These are phyloP conservation scores for Fusarium ramigenum DNA, from an alignment of 2,329 filamentous ascomycete species.

Conservation along the genomic window DNA sequence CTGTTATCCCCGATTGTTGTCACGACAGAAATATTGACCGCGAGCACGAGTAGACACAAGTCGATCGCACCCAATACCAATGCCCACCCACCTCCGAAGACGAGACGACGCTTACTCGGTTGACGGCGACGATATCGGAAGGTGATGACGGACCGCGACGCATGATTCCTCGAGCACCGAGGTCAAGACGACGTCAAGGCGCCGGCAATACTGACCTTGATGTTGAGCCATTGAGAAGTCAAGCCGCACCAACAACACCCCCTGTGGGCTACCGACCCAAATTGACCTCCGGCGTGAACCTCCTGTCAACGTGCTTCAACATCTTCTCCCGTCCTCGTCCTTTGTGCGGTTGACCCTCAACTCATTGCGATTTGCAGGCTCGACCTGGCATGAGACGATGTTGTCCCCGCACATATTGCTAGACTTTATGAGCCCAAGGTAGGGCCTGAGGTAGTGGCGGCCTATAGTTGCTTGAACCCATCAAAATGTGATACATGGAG, in stretches of 20 bases:
- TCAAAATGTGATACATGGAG: neutral
- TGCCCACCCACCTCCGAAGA: neutral
- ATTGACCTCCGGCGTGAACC: neutral
- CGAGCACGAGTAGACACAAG: neutral
- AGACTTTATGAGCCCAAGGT: too few species aligned
- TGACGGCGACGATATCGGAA: neutral
- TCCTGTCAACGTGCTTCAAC: neutral
- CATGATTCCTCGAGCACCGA: too few species aligned
- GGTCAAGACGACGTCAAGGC: too few species aligned
- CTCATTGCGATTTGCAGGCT: neutral
- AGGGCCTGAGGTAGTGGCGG: too few species aligned
- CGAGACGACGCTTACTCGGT: neutral
- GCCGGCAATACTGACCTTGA: too few species aligned
- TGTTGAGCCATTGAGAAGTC: neutral
- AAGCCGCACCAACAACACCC: neutral
- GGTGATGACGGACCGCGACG: too few species aligned
- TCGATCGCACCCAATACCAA: neutral
- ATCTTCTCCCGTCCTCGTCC: neutral
- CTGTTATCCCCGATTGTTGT: neutral
- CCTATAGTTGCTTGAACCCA: neutral
- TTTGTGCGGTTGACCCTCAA: neutral
- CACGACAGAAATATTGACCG: accelerated
- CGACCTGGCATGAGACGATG: accelerated
- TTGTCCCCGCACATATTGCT: neutral
- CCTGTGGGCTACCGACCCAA: too few species aligned